Evolutionary conservation across 805 yeast species (phyloP).

Genomic region (Starmerella davenportii): DNA sequence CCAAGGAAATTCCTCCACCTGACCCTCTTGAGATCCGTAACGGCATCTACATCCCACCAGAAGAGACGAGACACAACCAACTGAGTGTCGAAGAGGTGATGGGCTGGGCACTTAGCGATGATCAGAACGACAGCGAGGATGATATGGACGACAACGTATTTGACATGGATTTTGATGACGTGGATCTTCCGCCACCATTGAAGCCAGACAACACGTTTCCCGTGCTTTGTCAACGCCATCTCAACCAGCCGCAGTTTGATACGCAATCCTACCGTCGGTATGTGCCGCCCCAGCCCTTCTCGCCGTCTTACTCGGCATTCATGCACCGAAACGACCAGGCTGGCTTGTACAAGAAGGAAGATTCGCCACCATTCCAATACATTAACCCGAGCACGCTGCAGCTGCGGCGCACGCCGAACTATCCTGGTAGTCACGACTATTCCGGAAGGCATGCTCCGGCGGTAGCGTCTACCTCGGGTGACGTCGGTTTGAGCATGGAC

Average conservation of each 20-base stretch:
- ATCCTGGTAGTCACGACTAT: not conserved
- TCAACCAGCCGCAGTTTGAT: conserved; percentile 7
- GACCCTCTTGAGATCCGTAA: conserved; percentile 10
- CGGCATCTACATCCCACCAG: conserved; percentile 15
- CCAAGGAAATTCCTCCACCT: conserved; percentile 9
- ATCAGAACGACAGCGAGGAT: conserved; percentile 16
- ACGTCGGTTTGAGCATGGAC: not conserved
- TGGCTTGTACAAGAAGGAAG: conserved; percentile 2
- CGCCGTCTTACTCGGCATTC: not conserved
- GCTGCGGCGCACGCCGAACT: conserved; percentile 1
- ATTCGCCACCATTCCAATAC: conserved; percentile 7
- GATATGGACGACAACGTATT: conserved; percentile 15
- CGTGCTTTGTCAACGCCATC: conserved; percentile 5
- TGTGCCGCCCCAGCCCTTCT: conserved; percentile 2
- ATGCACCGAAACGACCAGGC: not conserved
- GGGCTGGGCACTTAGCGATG: conserved; percentile 15
- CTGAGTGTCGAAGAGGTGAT: conserved; percentile 7
- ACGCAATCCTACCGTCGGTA: conserved; percentile 4
- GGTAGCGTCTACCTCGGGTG: not conserved
- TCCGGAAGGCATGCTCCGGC: not conserved
- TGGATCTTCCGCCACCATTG: conserved; percentile 6
- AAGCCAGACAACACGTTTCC: conserved; percentile 2
- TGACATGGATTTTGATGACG: conserved; percentile 13
- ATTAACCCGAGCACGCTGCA: conserved; percentile 12
- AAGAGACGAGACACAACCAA: conserved; percentile 5